Base-by-base conservation (phyloP, 768 basidiomycete species). In the Xerocomellus intermedius region DNA sequence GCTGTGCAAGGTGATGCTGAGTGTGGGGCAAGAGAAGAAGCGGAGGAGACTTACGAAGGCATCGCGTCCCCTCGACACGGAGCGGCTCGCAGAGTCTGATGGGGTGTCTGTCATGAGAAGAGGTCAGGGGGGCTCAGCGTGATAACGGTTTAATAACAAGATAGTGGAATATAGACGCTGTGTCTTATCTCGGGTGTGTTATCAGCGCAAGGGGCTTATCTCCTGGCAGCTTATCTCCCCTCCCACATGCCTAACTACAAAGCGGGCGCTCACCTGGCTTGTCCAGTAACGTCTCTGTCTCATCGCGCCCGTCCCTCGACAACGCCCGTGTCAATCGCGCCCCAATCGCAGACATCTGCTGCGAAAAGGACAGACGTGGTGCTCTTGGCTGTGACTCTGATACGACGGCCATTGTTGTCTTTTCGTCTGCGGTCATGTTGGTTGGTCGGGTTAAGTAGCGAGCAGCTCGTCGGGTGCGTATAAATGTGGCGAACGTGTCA, bases 1-100 rank as follows among this genome's bases (percentile, higher is more conserved):
- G 70, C 80, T 83, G 46, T 17, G 21, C 32, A 26, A 14, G 3
- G 4, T 1, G n/a, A 4, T 26, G 14, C 4, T 58, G 24, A 57
- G 55, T 4, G 17, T 24, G 17, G 3, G 1, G 59, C 49, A 36
- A 54, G 50, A 16, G 24, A 50, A 16, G 8, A 16, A 35, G 8
- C 3, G 42, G 13, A 42, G 24, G 26, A 16, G 28, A 76, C 83
- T 65, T 59, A 85, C 84, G 54, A 80, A 78, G n/a, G 71, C 69
- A 0, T 84, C 84, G 41, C 85, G 79, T 42, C 84, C 84, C 57
- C 83, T 77, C 22, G 84, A 84, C 26, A 74, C 57, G 39, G 84
- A 86, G 48, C 81, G 82, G 48, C 53, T 26, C 9, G 77, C 77
- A 38, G 35, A 8, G 33, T 48, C 51, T 37, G 13, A 37, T 8